phyloP scores from a whole-genome alignment of 2,329 filamentous ascomycete genomes.

The Chlorencoelia australis region DNA sequence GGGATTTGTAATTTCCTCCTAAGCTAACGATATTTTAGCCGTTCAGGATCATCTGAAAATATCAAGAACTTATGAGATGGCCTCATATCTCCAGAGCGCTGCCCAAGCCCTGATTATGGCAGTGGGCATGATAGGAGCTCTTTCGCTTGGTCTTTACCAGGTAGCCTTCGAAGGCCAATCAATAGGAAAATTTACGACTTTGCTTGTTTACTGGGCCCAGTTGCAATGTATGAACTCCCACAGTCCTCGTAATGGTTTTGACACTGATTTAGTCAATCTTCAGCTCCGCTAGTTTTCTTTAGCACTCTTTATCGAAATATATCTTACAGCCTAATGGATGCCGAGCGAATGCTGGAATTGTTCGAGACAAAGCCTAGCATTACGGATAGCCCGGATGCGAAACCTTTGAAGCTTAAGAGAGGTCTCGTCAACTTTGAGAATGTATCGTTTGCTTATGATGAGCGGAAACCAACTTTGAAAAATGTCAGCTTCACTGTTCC shows the following conservation, averaged over 20 bases:
- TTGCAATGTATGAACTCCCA: conserved; percentile 29
- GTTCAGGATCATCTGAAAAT: conserved; percentile 30
- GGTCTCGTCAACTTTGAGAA: conserved; percentile 26
- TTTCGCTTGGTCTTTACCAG: conserved; percentile 22
- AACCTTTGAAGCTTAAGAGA: conserved; percentile 33
- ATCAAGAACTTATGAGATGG: conserved; percentile 28
- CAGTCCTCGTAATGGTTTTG: conserved; percentile 7
- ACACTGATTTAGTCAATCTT: conserved; percentile 18
- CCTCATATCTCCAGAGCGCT: conserved; percentile 32
- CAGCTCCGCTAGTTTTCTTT: conserved; percentile 27
- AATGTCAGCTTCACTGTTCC: conserved; percentile 28
- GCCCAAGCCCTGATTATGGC: conserved; percentile 43
- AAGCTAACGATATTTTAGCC: conserved; percentile 15
- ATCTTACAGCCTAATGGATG: conserved; percentile 49
- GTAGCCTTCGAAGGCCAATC: conserved; percentile 33
- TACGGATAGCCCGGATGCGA: conserved; percentile 36
- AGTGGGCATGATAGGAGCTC: conserved; percentile 37
- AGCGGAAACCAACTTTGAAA: conserved; percentile 25
- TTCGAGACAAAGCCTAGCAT: conserved; percentile 48
- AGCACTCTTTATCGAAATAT: conserved; percentile 38
- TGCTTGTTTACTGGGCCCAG: conserved; percentile 55
- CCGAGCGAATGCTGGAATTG: conserved; percentile 49
- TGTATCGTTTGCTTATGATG: conserved; percentile 30
- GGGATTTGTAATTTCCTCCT: conserved; percentile 26
- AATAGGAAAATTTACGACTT: conserved; percentile 52